A percentile compares a stretch with the other conserved stretches of the same genome.
Evolutionary conservation across 192 early-diverging fungal genomes (phyloP).

Genomic region (Gryganskiella cystojenkinii): DNA sequence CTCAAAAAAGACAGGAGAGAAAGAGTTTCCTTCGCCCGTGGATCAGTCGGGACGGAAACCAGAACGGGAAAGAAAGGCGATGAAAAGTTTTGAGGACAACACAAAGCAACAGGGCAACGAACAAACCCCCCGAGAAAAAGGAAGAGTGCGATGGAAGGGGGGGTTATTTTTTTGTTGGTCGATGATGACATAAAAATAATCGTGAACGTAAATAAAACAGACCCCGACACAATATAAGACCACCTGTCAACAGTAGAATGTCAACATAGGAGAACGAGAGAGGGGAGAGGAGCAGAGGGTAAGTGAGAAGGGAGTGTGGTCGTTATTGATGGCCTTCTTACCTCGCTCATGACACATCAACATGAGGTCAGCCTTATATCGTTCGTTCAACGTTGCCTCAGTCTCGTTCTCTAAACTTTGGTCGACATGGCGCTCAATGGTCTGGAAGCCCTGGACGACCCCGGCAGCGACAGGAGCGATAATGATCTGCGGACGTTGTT

Average conservation of each 20-base stretch:
- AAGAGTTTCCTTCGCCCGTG: too few relatives aligned
- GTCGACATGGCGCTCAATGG: slow-evolving; percentile 53
- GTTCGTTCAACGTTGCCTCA: slow-evolving; percentile 67
- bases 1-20: background rate
- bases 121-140: background rate
- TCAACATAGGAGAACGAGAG: background rate
- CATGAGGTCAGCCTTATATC: slow-evolving; percentile 78
- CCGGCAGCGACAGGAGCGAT: too few relatives aligned
- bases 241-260: background rate
- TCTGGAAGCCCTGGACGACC: slow-evolving; percentile 34
- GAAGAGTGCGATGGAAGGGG: background rate
- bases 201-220: background rate
- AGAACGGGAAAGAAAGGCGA: background rate
- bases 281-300: slow-evolving; percentile 1
- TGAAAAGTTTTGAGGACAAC: background rate
- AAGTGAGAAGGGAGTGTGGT: background rate
- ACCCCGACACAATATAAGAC: background rate
- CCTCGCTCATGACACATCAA: slow-evolving; percentile 81
- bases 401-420: slow-evolving; percentile 60
- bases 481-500: too few relatives aligned
- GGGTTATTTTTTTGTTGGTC: too few relatives aligned
- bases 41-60: background rate
- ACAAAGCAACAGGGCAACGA: background rate
- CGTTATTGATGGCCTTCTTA: slow-evolving; percentile 32
- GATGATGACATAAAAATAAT: too few relatives aligned